phyloP scores from a whole-genome alignment of 129 eudicot genomes.

The Pseudognaphalium luteoalbum region DNA sequence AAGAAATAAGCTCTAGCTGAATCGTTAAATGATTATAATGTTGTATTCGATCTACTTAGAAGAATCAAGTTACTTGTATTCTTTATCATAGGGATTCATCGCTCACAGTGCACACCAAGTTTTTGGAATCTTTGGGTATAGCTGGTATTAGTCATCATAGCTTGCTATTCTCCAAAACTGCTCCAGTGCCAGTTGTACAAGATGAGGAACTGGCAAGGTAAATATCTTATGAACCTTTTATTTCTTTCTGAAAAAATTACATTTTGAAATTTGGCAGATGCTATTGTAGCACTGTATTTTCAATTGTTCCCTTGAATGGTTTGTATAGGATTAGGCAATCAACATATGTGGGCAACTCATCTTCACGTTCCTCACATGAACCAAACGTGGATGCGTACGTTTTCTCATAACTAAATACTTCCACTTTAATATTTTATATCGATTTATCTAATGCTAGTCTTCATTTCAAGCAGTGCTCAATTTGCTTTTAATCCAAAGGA shows the following conservation, averaged over 20 bases:
- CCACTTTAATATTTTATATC: neutral
- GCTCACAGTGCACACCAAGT: slow-evolving; percentile 60
- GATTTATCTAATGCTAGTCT: neutral
- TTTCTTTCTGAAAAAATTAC: slow-evolving; percentile 5
- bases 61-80: slow-evolving; percentile 11
- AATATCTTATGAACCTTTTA: slow-evolving; percentile 11
- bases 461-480: slow-evolving; percentile 44
- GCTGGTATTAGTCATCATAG: slow-evolving; percentile 98
- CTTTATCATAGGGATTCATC: slow-evolving; percentile 58
- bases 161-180: slow-evolving; percentile 88
- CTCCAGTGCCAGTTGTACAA: slow-evolving; percentile 49
- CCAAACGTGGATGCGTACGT: slow-evolving; percentile 64
- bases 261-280: neutral
- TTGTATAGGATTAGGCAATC: slow-evolving; percentile 51
- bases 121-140: slow-evolving; percentile 79
- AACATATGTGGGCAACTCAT: slow-evolving; percentile 42
- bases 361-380: slow-evolving; percentile 48
- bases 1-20: no score
- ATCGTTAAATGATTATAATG: no score
- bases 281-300: neutral
- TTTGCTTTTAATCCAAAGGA: slow-evolving; percentile 90
- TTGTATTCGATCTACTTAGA: neutral
- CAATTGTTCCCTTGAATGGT: neutral
- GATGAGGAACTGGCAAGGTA: slow-evolving; percentile 65
- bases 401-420: slow-evolving; percentile 6